These are phyloP conservation scores for Synchytrium microbalum DNA, from an alignment of 371 early-diverging fungal genomes.

Conservation along the genomic window DNA sequence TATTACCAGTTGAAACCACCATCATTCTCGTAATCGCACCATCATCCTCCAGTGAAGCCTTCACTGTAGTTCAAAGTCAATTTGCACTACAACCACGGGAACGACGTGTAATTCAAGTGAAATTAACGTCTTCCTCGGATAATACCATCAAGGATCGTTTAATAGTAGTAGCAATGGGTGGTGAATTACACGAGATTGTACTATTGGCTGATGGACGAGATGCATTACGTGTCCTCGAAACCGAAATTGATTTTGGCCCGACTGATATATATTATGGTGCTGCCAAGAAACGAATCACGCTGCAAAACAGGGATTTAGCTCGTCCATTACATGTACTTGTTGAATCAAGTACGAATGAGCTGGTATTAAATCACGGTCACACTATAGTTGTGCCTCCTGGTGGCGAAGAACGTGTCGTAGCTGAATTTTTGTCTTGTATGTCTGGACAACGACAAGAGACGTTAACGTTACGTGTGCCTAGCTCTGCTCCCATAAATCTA, in stretches of 20 bases:
- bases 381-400: constrained; percentile 25
- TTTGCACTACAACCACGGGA: constrained; percentile 31
- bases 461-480: constrained; percentile 26
- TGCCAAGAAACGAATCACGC: constrained; percentile 16
- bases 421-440: constrained; percentile 25
- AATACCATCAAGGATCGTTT: constrained; percentile 17
- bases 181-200: constrained; percentile 21
- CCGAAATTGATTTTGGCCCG: constrained; percentile 41
- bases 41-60: constrained; percentile 13
- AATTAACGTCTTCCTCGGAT: constrained; percentile 19
- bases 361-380: constrained; percentile 27
- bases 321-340: constrained; percentile 20
- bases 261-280: constrained; percentile 38
- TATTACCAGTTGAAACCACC: constrained; percentile 37
- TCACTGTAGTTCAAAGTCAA: constrained; percentile 28
- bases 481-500: constrained; percentile 13
- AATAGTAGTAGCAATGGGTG: constrained; percentile 30
- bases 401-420: constrained; percentile 18
- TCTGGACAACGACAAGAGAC: constrained; percentile 32
- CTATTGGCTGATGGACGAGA: constrained; percentile 22
- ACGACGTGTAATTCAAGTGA: constrained; percentile 22
- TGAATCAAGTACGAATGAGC: constrained; percentile 28
- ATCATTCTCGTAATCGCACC: constrained; percentile 27
- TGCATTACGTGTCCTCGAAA: constrained; percentile 28
- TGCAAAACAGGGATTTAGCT: constrained; percentile 22